These are phyloP conservation scores for Rhizoctonia solani DNA, from an alignment of 1,284 basidiomycete species.

Conservation along the genomic window DNA sequence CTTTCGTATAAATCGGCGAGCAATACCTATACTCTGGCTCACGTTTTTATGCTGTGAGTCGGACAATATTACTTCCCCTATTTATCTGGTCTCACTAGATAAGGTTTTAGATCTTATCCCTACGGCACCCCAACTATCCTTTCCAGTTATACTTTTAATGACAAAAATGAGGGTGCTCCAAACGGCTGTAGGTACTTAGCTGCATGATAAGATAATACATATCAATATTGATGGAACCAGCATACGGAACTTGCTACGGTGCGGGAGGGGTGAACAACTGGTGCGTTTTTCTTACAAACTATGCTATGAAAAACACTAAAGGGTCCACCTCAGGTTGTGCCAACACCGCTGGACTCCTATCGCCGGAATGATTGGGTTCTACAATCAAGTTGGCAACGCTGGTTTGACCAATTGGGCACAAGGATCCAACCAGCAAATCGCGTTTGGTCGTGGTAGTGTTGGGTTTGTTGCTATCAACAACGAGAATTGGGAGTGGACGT, in stretches of 20 bases:
- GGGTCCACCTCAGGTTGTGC: too few species aligned
- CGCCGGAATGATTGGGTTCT: constrained; percentile 38
- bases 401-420: constrained; percentile 33
- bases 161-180: constrained; percentile 38
- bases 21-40: constrained; percentile 63
- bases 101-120: too few species aligned
- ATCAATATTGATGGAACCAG: constrained; percentile 42
- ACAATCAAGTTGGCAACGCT: constrained; percentile 24
- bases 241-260: constrained; percentile 48
- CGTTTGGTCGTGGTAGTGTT: constrained; percentile 40
- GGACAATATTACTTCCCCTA: too few species aligned
- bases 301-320: too few species aligned
- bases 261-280: constrained; percentile 36
- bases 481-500: constrained; percentile 56
- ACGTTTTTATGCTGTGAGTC: constrained; percentile 59
- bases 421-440: constrained; percentile 36
- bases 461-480: constrained; percentile 72
- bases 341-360: constrained; percentile 39
- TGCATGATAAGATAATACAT: constrained; percentile 29
- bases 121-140: constrained; percentile 41
- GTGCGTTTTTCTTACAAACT: too few species aligned
- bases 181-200: constrained; percentile 34
- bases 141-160: constrained; percentile 39
- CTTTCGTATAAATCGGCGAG: constrained; percentile 63
- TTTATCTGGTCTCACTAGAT: too few species aligned